Conservation (phyloP, 371 early-diverging fungal species). For the Paraphysoderma sedebokerense region DNA sequence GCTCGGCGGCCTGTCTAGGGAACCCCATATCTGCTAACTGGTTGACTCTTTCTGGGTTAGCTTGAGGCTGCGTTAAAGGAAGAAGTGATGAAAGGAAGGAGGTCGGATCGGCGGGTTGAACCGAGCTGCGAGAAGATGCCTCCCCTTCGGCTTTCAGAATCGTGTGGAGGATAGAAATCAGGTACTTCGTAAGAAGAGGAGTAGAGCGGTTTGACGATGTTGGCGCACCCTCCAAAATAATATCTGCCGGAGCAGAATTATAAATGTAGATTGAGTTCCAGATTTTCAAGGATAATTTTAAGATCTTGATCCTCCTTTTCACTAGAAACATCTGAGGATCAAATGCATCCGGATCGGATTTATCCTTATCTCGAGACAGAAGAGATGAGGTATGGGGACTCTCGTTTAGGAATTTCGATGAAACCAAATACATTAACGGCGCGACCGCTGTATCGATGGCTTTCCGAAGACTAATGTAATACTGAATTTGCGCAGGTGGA, state of each 20-base stretch:
- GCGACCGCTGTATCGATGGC: constrained; percentile 37
- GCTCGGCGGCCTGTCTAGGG: constrained; percentile 56
- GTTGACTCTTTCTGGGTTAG: constrained; percentile 45
- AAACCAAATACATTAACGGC: constrained; percentile 36
- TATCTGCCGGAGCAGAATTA: too few relatives aligned
- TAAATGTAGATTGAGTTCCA: too few relatives aligned
- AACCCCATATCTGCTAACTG: constrained; percentile 83
- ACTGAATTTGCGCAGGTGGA: too few relatives aligned
- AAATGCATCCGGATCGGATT: constrained; percentile 32
- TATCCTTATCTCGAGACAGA: constrained; percentile 35
- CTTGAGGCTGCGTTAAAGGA: constrained; percentile 6
- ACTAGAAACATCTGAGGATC: constrained; percentile 51
- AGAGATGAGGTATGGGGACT: constrained; percentile 40
- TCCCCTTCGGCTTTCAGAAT: constrained; percentile 60
- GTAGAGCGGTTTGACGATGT: too few relatives aligned
- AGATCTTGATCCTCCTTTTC: constrained; percentile 26
- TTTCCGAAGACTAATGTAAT: too few relatives aligned
- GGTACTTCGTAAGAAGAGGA: constrained; percentile 18
- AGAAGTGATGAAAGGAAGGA: constrained; percentile 8
- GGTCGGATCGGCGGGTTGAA: too few relatives aligned
- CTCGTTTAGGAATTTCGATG: constrained; percentile 43
- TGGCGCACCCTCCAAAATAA: too few relatives aligned
- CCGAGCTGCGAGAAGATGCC: too few relatives aligned
- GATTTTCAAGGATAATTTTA: constrained; percentile 27
- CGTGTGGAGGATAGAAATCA: constrained; percentile 25